phyloP scores from a whole-genome alignment of 202 grass and related monocot species.

The Bolboschoenoplectus hybrid region DNA sequence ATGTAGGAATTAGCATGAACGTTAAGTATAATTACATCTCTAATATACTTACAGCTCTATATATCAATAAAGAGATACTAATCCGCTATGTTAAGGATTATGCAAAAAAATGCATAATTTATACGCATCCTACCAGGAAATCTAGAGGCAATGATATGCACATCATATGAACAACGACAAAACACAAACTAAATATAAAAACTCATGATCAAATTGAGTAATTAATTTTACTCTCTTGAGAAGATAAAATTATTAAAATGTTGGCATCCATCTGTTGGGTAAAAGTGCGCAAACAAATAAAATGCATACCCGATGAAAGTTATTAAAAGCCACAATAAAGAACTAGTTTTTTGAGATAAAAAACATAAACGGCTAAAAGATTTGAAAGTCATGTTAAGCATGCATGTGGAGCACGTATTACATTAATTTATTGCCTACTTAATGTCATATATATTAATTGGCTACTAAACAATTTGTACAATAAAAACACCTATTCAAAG shows the following conservation, averaged over 20 bases:
- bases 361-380: background rate
- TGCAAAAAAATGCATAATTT: background rate
- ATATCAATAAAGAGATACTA: background rate
- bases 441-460: background rate
- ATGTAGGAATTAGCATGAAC: background rate
- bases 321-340: background rate
- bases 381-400: background rate
- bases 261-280: background rate
- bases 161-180: background rate
- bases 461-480: background rate
- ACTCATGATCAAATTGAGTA: background rate
- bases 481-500: background rate
- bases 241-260: background rate
- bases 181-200: background rate
- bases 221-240: background rate
- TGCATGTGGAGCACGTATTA: background rate
- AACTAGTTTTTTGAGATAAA: background rate
- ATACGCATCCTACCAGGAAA: background rate
- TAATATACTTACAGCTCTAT: background rate
- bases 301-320: background rate
- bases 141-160: background rate
- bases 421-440: background rate
- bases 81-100: background rate
- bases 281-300: background rate
- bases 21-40: background rate